Base-by-base conservation (phyloP, 768 basidiomycete species). In the Glaciozyma martinii region DNA sequence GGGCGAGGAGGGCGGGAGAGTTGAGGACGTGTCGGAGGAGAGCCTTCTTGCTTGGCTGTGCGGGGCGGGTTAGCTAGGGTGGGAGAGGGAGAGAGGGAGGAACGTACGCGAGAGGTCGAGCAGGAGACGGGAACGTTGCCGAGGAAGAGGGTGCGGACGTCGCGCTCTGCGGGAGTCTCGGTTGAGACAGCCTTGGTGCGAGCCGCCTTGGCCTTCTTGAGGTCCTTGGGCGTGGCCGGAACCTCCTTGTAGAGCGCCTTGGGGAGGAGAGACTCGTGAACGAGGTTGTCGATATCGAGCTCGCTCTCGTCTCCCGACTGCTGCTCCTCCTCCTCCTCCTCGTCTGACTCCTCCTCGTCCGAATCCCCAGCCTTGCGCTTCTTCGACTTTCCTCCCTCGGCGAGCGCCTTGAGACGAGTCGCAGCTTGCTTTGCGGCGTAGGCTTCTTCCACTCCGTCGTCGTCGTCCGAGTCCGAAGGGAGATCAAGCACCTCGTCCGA, bases 61-160 rank as follows among this genome's bases (percentile, higher is more conserved):
- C 40, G n/a, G 23, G 29, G 21, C 23, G 8, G 32, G 43, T n/a
- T 7, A 44, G 0, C n/a, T 32, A 65, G 59, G 40, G 60, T 54
- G 25, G 27, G 43, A 46, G 47, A 40, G 3, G 30, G 61, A 54
- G 1, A 43, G 49, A 37, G 30, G 23, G 37, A 18, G 49, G 50
- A 61, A 55, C n/a, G 27, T 67, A 92, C 93, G 77, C 85, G 85
- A 72, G 83, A 84, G 55, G 87, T 85, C 23, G 85, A 86, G 25
- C 89, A 83, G 12, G 88, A 85, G 2, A 87, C 78, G 1, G 86
- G 82, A 3, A 99, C 78, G 74, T 97, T 97, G 5, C 93, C 93
- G 19, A 99, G 79, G 76, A 99, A 99, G 55, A 97, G 80, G 8
- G 94, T 97, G 32, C 94, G 83, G 23, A 82, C 81, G 71, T 95